Evolutionary conservation across 2,329 filamentous ascomycete species (phyloP), one percentile per base, ranked within the genome.

Genomic region (Fusarium ambrosium): DNA sequence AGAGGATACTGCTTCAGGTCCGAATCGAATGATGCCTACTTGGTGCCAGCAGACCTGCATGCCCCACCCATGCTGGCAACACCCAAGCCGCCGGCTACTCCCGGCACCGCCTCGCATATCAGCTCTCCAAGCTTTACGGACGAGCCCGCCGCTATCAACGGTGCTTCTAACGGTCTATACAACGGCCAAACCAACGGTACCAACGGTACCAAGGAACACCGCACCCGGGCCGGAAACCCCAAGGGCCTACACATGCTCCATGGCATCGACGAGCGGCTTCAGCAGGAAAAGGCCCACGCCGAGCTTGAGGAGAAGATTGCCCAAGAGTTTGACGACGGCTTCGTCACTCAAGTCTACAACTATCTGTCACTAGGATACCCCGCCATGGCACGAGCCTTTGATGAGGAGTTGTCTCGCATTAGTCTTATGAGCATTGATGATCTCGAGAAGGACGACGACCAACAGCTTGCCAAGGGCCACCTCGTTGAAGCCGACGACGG

Each of bases 331-430:
- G 88, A 92, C 70, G 94, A 98, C 81, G 87, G 87, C 4, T 98
- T 98, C 81, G 91, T 98, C 66, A 98, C 95, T 0, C 96, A 98
- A 83, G 95, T 98, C 9, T 98, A 97, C 88, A 98, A 98, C 82
- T 98, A 98, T 82, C 88, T 98, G 18, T 97, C 95, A 0, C 89
- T 98, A 6, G 96, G 96, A 6, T 98, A 98, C 82, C 95, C 96
- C 4, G 92, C 94, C 37, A 91, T 95, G 79, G 96, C 95, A 13
- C 91, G 93, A 24, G 89, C 90, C 41, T 98, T 94, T 79, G 96
- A 98, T 80, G 89, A 92, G 13, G 96, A 98, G 85, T 87, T 98
- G 22, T 91, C 92, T 76, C 94, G 93, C 80, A 97, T 98, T 66
- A 93, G 92, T 36, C 87, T 89, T 11, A 91, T 97, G 8, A 81